phyloP scores from a whole-genome alignment of 345 rosid genomes.

The Odontarrhena argentea region DNA sequence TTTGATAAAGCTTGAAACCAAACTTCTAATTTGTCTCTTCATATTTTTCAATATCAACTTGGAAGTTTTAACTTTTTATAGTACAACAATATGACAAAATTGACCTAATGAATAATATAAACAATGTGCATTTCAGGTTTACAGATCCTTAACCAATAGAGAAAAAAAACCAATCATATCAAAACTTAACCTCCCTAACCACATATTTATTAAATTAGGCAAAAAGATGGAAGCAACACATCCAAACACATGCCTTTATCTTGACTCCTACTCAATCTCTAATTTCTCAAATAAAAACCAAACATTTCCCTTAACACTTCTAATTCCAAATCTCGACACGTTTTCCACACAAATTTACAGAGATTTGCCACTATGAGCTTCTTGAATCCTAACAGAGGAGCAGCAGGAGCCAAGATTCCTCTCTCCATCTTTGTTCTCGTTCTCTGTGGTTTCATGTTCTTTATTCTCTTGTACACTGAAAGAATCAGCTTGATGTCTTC shows the following conservation, averaged over 20 bases:
- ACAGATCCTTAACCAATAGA: slow-evolving; percentile 25
- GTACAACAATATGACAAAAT: neutral
- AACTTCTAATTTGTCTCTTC: neutral
- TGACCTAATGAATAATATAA: slow-evolving; percentile 7
- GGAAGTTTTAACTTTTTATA: neutral
- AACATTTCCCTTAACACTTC: slow-evolving; percentile 37
- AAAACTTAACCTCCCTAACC: slow-evolving; percentile 33
- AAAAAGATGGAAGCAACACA: slow-evolving; percentile 40
- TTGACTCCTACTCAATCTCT: slow-evolving; percentile 57
- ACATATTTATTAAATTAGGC: slow-evolving; percentile 28
- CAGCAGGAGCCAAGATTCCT: slow-evolving; percentile 61
- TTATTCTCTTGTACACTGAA: slow-evolving; percentile 68
- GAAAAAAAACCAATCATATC: slow-evolving; percentile 27
- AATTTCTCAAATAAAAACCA: slow-evolving; percentile 35
- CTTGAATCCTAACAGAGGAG: slow-evolving; percentile 37
- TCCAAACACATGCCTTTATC: slow-evolving; percentile 37
- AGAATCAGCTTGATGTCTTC: slow-evolving; percentile 49
- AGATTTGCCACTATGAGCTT: slow-evolving; percentile 48
- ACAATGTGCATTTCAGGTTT: slow-evolving; percentile 40
- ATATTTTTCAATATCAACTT: neutral
- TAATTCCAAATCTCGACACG: neutral
- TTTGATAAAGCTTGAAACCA: neutral
- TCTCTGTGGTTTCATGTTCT: slow-evolving; percentile 55
- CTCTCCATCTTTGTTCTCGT: slow-evolving; percentile 50
- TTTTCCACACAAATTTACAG: neutral